Evolutionary conservation across 2,329 filamentous ascomycete genomes (phyloP).

Genomic region (Calycina herbarum): DNA sequence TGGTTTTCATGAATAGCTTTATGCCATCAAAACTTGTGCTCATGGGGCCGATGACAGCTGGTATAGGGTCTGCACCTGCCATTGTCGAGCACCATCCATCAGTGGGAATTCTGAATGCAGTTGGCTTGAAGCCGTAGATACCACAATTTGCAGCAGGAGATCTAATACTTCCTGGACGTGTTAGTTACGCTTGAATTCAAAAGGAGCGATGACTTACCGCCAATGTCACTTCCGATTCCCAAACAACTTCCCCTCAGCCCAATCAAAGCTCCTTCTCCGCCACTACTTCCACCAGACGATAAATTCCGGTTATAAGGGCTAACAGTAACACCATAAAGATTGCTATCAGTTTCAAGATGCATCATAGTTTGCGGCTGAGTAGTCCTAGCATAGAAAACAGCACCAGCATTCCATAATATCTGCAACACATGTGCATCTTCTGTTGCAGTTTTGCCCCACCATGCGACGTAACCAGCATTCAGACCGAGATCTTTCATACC

Average conservation of each 20-base stretch:
- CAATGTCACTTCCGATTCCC: conserved; percentile 63
- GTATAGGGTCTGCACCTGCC: conserved; percentile 39
- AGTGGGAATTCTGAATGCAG: conserved; percentile 42
- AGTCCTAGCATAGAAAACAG: conserved; percentile 52
- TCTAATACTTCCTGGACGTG: conserved; percentile 35
- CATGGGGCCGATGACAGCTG: conserved; percentile 38
- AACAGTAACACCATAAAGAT: conserved; percentile 38
- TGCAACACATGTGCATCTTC: conserved; percentile 49
- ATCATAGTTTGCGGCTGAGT: conserved; percentile 55
- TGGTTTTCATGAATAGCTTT: conserved; percentile 42
- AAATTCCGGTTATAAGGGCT: conserved; percentile 59
- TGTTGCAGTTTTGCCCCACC: conserved; percentile 43
- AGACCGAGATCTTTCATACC: conserved; percentile 47
- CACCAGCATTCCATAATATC: conserved; percentile 26
- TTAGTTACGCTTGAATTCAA: not conserved
- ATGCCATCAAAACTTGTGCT: conserved; percentile 49
- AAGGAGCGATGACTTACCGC: conserved; percentile 34
- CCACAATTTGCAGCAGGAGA: conserved; percentile 48
- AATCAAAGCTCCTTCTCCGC: conserved; percentile 61
- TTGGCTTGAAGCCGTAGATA: conserved; percentile 51
- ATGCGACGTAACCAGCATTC: conserved; percentile 49
- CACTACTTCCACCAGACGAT: conserved; percentile 61
- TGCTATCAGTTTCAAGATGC: conserved; percentile 31
- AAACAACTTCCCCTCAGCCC: conserved; percentile 52
- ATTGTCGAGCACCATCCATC: conserved; percentile 45